Base-by-base conservation (phyloP, 2,329 filamentous ascomycete genomes). In the Lizonia empirigonia region DNA sequence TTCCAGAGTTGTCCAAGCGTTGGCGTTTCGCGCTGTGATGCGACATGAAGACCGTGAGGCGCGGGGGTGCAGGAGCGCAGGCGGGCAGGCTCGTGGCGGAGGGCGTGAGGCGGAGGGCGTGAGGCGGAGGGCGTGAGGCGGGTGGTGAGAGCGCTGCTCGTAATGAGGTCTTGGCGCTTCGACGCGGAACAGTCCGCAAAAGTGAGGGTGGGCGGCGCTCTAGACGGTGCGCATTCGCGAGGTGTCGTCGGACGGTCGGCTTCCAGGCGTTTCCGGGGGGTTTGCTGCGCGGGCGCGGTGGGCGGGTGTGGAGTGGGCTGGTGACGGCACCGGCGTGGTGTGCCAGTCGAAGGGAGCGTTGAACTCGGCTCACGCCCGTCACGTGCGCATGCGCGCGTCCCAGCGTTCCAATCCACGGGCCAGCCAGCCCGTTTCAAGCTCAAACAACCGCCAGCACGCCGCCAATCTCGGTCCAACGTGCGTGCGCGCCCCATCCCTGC, bases 1-100 rank as follows among this genome's bases (percentile, higher is more conserved):
- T 69, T 59, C 72, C 72, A 49, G 65, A 68, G 52, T 61, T 63
- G 57, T 64, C 63, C 63, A 76, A 59, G 69, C 72, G 69, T 67
- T 70, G 71, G 58, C 72, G 71, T 67, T 74, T 75, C 53, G 68
- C 60, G 47, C 55, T 60, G 56, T 64, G 68, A 62, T 70, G 64
- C 64, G 69, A 71, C 69, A 71, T 72, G 58, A 54, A 58, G 56
- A 49, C 58, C 56, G 64, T 51, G 49, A 52, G 40, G 30, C 35
- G 13, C 16, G 38, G 35, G 34, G 36, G 38, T n/a, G n/a, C n/a
- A 42, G 45, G 26, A 22, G 52, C 54, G 61, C 30, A 16, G 50
- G 44, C 38, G 32, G 53, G 42, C 44, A 44, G 52, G 39, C 42
- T 51, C 32, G 50, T 39, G 34, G 50, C 26, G 53, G 55, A 40